Percentiles rank a stretch among this genome's conserved stretches.
Conservation (phyloP, 306 rosid species). For the Prunus armeniaca region DNA sequence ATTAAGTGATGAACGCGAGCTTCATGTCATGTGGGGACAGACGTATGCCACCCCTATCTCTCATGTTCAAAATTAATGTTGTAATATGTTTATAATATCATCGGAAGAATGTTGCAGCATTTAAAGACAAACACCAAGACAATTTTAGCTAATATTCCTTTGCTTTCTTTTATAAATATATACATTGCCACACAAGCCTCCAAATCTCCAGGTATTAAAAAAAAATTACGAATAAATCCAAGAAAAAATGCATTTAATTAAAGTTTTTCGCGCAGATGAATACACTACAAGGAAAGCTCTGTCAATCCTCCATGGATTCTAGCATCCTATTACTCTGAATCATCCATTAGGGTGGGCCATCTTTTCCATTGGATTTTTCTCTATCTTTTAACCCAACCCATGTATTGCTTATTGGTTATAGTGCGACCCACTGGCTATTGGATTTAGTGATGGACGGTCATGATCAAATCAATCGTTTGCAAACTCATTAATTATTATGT, state of each 20-base stretch:
- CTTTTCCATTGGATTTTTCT: constrained; percentile 42
- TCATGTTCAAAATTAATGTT: constrained; percentile 5
- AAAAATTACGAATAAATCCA: constrained; percentile 27
- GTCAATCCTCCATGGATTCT: constrained; percentile 57
- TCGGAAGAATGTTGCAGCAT: constrained; percentile 48
- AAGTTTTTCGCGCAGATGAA: constrained; percentile 23
- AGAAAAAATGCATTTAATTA: constrained; percentile 20
- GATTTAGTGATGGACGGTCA: background rate
- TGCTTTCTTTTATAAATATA: constrained; percentile 12
- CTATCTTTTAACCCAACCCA: constrained; percentile 38
- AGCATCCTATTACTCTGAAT: constrained; percentile 56
- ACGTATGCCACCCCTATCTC: background rate
- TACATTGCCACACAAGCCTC: constrained; percentile 38
- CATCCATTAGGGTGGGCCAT: constrained; percentile 62
- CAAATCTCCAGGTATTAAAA: constrained; percentile 69
- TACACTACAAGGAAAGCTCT: constrained; percentile 48
- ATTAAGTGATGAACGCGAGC: background rate
- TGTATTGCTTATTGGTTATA: background rate
- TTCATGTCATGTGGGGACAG: constrained; percentile 6
- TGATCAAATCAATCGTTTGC: background rate
- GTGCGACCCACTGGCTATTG: too few relatives aligned
- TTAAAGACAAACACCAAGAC: constrained; percentile 47
- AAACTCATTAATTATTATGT: too few relatives aligned
- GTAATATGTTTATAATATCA: constrained; percentile 31
- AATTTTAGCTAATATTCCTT: constrained; percentile 29